Percentiles rank a stretch among this genome's conserved stretches.
Conservation (phyloP, 2,329 filamentous ascomycete species). For the Alternaria sp. region DNA sequence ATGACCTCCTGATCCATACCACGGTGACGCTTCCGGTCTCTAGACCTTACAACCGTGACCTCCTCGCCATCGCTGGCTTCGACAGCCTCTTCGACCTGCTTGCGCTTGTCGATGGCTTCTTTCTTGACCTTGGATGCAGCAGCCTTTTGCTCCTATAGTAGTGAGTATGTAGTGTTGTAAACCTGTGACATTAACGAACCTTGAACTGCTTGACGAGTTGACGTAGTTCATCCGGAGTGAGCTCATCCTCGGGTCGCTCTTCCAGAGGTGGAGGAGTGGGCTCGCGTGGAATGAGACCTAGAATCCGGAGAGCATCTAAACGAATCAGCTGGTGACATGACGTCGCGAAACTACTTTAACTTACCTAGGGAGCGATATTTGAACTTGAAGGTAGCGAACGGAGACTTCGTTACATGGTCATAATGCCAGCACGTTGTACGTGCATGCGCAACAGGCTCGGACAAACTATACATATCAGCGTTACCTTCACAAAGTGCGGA, state of each 20-base stretch:
- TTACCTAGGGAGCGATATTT: background rate
- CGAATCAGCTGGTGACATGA: background rate
- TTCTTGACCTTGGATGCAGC: background rate
- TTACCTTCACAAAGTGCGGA: background rate
- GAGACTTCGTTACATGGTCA: background rate
- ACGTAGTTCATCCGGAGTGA: background rate
- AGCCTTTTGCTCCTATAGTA: no score
- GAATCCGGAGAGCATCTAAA: background rate
- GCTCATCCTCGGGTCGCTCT: background rate
- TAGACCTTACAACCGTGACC: background rate
- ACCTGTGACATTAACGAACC: background rate
- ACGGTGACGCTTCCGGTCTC: background rate
- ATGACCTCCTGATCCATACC: background rate
- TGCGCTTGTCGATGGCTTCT: background rate
- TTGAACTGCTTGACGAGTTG: background rate
- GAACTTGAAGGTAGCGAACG: background rate
- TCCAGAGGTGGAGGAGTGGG: background rate
- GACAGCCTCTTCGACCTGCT: background rate
- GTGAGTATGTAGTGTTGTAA: no score
- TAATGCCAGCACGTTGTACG: no score
- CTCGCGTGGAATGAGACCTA: background rate
- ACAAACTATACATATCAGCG: no score
- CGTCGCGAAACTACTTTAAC: background rate
- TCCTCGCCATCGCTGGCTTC: background rate
- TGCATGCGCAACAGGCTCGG: no score